Base-by-base conservation (phyloP, 2,329 filamentous ascomycete genomes). In the Hypocrella siamensis region DNA sequence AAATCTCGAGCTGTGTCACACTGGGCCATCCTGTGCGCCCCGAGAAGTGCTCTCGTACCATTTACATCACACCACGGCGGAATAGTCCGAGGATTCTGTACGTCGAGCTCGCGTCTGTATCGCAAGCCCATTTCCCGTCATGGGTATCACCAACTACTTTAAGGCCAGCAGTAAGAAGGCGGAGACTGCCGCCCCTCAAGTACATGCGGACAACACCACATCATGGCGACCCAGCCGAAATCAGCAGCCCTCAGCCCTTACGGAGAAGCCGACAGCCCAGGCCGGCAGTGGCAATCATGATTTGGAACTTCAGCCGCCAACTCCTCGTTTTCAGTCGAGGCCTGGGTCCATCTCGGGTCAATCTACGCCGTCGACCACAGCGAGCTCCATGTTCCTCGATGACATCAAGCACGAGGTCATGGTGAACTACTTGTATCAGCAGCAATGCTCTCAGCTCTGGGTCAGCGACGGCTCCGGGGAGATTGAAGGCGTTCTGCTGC, bases 341-440 rank as follows among this genome's bases (percentile, higher is more conserved):
- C 41, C 42, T 8, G 39, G 61, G 33, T 62, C 61, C 39, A 57
- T 52, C 40, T 67, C 65, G 11, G 62, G 53, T 12, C 51, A 51
- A 18, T 67, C 64, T 12, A 45, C 45, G 5, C 47, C 46, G n/a
- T 54, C 51, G 12, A 53, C 47, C 17, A 30, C 21, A 8, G 52
- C 52, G 30, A 71, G 64, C 46, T 70, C 67, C 25, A 54, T 65
- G 35, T 65, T 77, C 37, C 52, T 79, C 9, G 75, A 81, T 37
- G 77, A 81, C 39, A 79, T 83, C 53, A 81, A 79, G 53, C 75
- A 83, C 46, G 79, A 85, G 52, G 76, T 85, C 38, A 85, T 85
- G 79, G 78, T 81, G 37, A 84, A 81, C 54, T 83, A 82, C 49
- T 61, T 86, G 17, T 83, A 83, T 53, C 79, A 85, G 51, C 78